These are phyloP conservation scores for Lathyrus aphaca DNA, from an alignment of 306 rosid species.

Conservation along the genomic window DNA sequence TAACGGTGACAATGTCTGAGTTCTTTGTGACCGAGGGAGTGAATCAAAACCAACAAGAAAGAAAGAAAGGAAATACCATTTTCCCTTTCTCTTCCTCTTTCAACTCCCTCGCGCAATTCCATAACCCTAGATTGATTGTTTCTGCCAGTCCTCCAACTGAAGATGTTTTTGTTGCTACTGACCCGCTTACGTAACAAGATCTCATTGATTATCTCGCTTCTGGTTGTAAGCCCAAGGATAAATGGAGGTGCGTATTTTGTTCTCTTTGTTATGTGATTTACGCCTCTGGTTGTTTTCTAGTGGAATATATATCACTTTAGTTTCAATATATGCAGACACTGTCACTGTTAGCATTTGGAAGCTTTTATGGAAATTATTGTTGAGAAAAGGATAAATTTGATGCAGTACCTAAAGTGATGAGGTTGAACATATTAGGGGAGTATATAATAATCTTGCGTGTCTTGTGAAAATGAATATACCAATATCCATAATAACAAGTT, in stretches of 20 bases:
- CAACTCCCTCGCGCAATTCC: background rate
- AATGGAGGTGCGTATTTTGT: conserved; percentile 6
- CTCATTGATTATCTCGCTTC: conserved; percentile 83
- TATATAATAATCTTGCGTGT: too few relatives aligned
- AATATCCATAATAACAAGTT: too few relatives aligned
- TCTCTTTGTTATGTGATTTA: background rate
- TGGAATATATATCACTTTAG: too few relatives aligned
- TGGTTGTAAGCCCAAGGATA: conserved; percentile 72
- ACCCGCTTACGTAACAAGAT: conserved; percentile 79
- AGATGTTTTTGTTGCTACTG: conserved; percentile 71
- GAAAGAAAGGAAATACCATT: background rate
- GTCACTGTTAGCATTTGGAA: too few relatives aligned
- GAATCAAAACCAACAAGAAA: background rate
- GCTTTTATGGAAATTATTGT: too few relatives aligned
- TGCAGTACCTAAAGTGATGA: too few relatives aligned
- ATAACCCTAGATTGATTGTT: conserved; percentile 49
- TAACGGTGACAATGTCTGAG: too few relatives aligned
- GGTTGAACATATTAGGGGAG: too few relatives aligned
- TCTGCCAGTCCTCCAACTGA: conserved; percentile 96
- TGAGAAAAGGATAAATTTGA: too few relatives aligned
- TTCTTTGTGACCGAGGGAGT: too few relatives aligned
- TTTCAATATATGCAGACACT: background rate
- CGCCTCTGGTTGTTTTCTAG: too few relatives aligned
- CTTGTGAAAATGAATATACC: too few relatives aligned
- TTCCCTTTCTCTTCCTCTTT: background rate